A percentile compares a stretch with the other conserved stretches of the same genome.
Conservation (phyloP, 225 moss, liverwort and hornwort species). For the Pseudoscleropodium purum region DNA sequence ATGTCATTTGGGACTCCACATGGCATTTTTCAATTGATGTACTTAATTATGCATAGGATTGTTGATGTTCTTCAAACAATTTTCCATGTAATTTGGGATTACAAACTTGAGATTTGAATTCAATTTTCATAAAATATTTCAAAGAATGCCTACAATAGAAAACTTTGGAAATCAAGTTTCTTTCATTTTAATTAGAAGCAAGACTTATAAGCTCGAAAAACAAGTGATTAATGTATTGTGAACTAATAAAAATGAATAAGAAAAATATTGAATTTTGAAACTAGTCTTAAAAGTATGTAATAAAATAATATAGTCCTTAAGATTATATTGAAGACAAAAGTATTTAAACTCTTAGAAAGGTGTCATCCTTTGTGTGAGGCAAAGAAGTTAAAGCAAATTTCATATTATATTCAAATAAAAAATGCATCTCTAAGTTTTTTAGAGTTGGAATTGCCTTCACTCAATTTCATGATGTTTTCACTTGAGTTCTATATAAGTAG, state of each 20-base stretch:
- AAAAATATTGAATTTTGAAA: background rate
- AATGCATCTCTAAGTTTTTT: background rate
- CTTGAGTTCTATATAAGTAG: background rate
- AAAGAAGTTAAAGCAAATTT: background rate
- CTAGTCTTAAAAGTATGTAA: background rate
- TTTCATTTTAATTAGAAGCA: background rate
- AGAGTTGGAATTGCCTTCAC: background rate
- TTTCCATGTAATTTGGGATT: background rate
- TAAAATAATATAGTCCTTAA: background rate
- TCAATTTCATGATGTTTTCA: background rate
- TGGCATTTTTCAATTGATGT: background rate
- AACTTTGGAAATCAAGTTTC: background rate
- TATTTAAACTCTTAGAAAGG: background rate
- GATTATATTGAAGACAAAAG: background rate
- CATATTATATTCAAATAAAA: background rate
- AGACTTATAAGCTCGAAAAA: background rate
- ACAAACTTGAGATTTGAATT: background rate
- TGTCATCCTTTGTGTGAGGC: background rate
- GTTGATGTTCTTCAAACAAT: background rate
- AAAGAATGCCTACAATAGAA: background rate
- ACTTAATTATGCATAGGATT: accelerated
- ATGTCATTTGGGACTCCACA: background rate
- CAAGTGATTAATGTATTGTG: background rate
- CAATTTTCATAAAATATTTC: background rate
- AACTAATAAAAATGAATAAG: background rate